Base-by-base conservation (phyloP, 805 yeast species). In the Cyberlindnera bimundalis region DNA sequence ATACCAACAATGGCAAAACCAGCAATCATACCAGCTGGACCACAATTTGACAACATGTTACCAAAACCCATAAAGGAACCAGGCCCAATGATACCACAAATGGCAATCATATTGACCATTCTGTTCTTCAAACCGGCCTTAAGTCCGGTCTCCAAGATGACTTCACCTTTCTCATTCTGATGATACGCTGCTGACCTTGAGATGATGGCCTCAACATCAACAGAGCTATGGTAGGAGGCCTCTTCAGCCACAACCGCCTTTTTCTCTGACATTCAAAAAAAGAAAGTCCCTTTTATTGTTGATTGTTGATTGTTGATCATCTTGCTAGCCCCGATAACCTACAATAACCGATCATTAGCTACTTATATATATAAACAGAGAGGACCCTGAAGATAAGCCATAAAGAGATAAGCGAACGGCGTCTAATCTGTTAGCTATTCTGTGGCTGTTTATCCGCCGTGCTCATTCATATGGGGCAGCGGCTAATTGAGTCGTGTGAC, bases 71-170 rank as follows among this genome's bases (percentile, higher is more conserved):
- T 68, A 36, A 76, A 62, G 20, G 70, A 71, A 46, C 82, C 83
- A 1, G 82, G 82, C 0, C 83, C 83, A 40, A 78, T 73, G 37
- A 78, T 70, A 29, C 82, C 81, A 19, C 81, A 78, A 8, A 76
- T 50, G 3, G 78, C 78, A 38, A 76, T 66, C 40, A 76, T 53
- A 12, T 78, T 69, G 29, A 74, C 64, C 52, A 73, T 78, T 42
- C 78, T 59, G 48, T 74, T 72, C 46, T 73, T 73, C 17, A 75
- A 61, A 17, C 68, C 72, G 43, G 75, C 65, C 43, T 71, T 70
- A 29, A 73, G 55, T 11, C 70, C 63, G 9, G 64, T 55, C 11
- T 53, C 46, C 13, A 64, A 56, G 25, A 65, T 58, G 13, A 58
- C 37, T 18, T 56, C 60, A 18, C 60, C 61, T 0, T 45, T 30